Conservation (phyloP, 495 filamentous ascomycete genomes). For the Annulohypoxylon maeteangense region DNA sequence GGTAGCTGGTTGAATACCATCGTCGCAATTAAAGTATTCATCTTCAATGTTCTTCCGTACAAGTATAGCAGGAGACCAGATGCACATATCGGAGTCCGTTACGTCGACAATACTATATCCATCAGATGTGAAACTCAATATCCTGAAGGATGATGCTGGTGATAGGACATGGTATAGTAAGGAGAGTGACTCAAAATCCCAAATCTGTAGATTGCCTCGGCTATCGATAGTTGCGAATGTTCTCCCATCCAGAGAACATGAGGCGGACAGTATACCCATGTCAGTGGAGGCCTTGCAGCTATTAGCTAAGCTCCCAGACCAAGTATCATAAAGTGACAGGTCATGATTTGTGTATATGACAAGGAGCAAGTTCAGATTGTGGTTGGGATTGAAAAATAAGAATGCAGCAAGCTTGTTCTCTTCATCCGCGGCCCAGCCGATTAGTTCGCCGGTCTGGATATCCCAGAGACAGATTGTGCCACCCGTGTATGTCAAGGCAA, state of each 20-base stretch:
- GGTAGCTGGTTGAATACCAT: neutral
- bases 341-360: constrained; percentile 8
- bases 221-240: neutral
- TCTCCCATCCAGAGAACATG: constrained; percentile 1
- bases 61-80: constrained; percentile 1
- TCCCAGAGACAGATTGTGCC: neutral
- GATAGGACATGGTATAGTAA: neutral
- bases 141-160: neutral
- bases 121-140: neutral
- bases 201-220: neutral
- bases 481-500: neutral
- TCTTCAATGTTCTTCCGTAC: neutral
- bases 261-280: constrained; percentile 4
- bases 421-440: neutral
- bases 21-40: neutral
- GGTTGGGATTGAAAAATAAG: neutral
- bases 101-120: neutral
- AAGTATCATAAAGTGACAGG: neutral
- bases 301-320: neutral
- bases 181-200: constrained; percentile 1
- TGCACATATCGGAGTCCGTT: neutral
- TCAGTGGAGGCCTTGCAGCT: neutral
- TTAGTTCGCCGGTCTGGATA: neutral
- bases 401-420: neutral
- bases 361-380: neutral